Evolutionary conservation across 129 eudicot species (phyloP).

Genomic region (Sambucus nigra): DNA sequence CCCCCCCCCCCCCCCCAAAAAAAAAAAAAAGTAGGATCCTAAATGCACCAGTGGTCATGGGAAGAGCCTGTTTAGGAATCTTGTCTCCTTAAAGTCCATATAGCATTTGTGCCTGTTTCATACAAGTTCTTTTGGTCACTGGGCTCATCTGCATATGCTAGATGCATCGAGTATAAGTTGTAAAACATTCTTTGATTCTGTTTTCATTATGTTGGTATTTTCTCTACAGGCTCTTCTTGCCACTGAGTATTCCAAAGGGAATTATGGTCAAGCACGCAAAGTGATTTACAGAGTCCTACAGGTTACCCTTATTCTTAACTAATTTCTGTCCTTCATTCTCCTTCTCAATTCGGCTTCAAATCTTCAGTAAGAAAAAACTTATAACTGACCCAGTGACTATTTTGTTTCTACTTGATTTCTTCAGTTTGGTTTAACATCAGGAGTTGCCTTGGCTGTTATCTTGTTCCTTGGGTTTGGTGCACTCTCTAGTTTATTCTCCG

Average conservation of each 20-base stretch:
- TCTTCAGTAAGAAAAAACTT: background rate
- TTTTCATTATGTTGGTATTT: background rate
- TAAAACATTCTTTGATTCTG: background rate
- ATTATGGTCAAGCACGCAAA: constrained; percentile 64
- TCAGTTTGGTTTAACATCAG: constrained; percentile 69
- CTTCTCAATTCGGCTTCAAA: background rate
- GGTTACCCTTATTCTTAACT: constrained; percentile 34
- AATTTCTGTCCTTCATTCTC: constrained; percentile 6
- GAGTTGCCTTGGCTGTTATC: constrained; percentile 47
- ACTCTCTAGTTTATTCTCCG: constrained; percentile 52
- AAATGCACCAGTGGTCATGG: too few relatives aligned
- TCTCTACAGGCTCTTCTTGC: constrained; percentile 76
- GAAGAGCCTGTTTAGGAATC: background rate
- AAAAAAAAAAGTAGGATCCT: too few relatives aligned
- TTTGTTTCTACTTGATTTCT: constrained; percentile 12
- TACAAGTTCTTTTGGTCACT: too few relatives aligned
- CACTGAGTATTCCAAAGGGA: constrained; percentile 60
- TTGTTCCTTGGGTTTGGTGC: constrained; percentile 62
- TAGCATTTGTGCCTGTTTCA: background rate
- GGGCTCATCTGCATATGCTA: too few relatives aligned
- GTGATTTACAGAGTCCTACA: constrained; percentile 65
- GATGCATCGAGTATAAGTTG: too few relatives aligned
- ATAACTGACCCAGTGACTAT: background rate
- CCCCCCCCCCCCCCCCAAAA: too few relatives aligned
- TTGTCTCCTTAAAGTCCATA: background rate